Conservation (phyloP, 768 basidiomycete genomes). For the Lepiota subincarnata region DNA sequence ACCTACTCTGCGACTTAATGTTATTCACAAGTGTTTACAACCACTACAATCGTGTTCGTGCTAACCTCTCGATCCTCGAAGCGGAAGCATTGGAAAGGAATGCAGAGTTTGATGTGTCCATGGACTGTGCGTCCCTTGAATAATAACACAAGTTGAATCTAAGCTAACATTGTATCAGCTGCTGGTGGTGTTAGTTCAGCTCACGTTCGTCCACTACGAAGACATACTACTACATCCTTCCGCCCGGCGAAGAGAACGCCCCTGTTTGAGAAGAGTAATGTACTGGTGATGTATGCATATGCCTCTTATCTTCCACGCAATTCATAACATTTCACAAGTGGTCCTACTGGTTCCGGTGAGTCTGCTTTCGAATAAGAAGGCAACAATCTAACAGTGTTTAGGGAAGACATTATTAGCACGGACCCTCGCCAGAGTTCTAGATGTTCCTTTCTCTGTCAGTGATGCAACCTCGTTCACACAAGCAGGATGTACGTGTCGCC, state of each 20-base stretch:
- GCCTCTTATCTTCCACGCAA: not conserved
- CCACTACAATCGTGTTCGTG: conserved; percentile 85
- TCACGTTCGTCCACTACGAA: conserved; percentile 57
- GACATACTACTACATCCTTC: conserved; percentile 28
- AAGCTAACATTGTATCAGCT: conserved; percentile 17
- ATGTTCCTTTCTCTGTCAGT: conserved; percentile 91
- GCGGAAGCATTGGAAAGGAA: conserved; percentile 25
- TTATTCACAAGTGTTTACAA: conserved; percentile 72
- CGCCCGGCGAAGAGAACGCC: conserved; percentile 43
- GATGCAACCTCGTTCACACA: conserved; percentile 95
- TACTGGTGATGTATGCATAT: conserved; percentile 70
- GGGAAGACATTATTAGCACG: conserved; percentile 90
- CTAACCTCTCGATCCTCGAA: conserved; percentile 54
- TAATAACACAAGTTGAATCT: not conserved
- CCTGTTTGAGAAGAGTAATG: conserved; percentile 93
- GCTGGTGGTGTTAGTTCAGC: conserved; percentile 48
- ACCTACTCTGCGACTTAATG: not conserved
- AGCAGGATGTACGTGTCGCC: conserved; percentile 67
- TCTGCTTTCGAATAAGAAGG: not conserved
- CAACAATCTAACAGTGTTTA: conserved; percentile 15
- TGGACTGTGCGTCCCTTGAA: conserved; percentile 14
- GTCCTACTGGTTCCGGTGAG: conserved; percentile 82
- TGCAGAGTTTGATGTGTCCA: conserved; percentile 11
- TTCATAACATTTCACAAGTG: conserved; percentile 35
- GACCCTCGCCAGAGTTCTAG: conserved; percentile 85